Base-by-base conservation (phyloP, 2,329 filamentous ascomycete genomes). In the Microdochium paspali region DNA sequence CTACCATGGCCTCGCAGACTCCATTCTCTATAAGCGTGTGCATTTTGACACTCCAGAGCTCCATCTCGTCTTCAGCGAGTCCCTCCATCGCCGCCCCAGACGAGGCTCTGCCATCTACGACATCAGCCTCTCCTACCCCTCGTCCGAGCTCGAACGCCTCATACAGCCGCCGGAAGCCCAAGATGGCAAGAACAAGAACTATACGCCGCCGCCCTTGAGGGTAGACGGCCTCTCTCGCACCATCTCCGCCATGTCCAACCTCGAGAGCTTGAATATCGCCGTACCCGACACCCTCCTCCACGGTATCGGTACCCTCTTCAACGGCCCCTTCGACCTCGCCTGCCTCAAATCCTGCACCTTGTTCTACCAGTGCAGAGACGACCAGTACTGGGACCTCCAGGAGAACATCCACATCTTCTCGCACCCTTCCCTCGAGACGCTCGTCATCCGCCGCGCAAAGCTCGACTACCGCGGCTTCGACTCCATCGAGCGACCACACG, bases 371-470 rank as follows among this genome's bases (percentile, higher is more conserved):
- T 61, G 61, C 51, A 61, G 65, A 13, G 61, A 68, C 46, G 61
- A 67, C 45, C 60, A 60, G 10, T 75, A 74, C 56, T 75, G 72
- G 72, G 71, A 75, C 52, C 61, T 75, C 32, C 70, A 68, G 49
- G 70, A 73, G 50, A 75, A 73, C 52, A 74, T 75, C 44, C 70
- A 75, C 58, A 72, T 75, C 45, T 75, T 75, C 49, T 62, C 68
- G 3, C 72, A 75, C 44, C 72, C 72, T 0, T 71, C 70, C 1
- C 64, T 75, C 20, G 71, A 74, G 53, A 65, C 59, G 4, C 65
- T 75, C 3, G 63, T 64, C 43, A 69, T 75, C 44, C 62, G 61
- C 43, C 58, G 66, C n/a, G 72, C 72, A 10, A 68, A 65, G 50
- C 62, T 75, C 3, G 71, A 72, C 46, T 60, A 73, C 47, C 65